phyloP scores from a whole-genome alignment of 2,329 filamentous ascomycete species.

The Penicillium sp. region DNA sequence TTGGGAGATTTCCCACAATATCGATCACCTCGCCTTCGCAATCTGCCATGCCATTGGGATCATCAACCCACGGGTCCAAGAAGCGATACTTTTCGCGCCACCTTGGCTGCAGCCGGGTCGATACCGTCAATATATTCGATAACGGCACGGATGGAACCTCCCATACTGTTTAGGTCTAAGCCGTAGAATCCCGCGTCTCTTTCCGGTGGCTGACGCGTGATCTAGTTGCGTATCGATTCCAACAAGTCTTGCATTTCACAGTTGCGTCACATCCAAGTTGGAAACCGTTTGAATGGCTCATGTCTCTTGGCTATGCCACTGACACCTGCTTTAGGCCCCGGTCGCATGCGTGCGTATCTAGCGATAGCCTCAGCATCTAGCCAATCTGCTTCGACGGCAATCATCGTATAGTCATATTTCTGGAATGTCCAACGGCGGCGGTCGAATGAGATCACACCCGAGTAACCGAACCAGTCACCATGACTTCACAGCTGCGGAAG shows the following conservation, averaged over 20 bases:
- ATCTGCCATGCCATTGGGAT: conserved; percentile 52
- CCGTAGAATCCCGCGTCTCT: conserved; percentile 53
- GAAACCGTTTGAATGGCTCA: conserved; percentile 55
- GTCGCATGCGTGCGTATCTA: conserved; percentile 54
- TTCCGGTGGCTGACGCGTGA: conserved; percentile 36
- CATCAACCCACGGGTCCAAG: conserved; percentile 54
- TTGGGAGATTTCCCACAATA: conserved; percentile 52
- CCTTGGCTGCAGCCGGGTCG: conserved; percentile 49
- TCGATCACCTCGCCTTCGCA: conserved; percentile 52
- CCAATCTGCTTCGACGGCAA: conserved; percentile 60
- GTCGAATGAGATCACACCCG: conserved; percentile 27
- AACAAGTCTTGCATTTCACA: conserved; percentile 56
- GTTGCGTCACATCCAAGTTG: conserved; percentile 63
- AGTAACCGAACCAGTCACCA: conserved; percentile 30
- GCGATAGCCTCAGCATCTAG: conserved; percentile 58
- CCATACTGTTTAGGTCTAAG: conserved; percentile 58
- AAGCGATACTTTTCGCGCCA: conserved; percentile 53
- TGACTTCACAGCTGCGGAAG: conserved; percentile 32
- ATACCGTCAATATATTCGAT: conserved; percentile 54
- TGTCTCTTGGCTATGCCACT: conserved; percentile 31
- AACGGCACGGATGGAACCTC: conserved; percentile 51
- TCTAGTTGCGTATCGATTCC: conserved; percentile 56
- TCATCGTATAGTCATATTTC: conserved; percentile 56
- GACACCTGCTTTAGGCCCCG: conserved; percentile 40
- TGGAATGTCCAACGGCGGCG: conserved; percentile 31